phyloP scores from a whole-genome alignment of 345 rosid species.

The Camelina hispida region DNA sequence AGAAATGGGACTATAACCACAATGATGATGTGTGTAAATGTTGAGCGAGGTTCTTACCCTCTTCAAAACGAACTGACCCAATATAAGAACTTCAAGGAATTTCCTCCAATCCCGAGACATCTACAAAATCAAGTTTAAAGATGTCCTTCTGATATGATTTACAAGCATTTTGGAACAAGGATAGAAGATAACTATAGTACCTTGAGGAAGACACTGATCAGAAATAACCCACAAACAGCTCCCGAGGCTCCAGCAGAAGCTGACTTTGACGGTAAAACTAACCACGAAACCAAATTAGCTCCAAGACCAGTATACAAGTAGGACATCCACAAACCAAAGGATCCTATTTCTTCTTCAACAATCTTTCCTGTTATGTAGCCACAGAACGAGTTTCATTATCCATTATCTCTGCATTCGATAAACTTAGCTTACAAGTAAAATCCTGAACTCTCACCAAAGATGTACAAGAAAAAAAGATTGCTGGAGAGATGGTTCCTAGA shows the following conservation, averaged over 20 bases:
- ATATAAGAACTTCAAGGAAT: conserved; percentile 87
- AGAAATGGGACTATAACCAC: not conserved
- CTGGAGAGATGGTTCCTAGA: conserved; percentile 92
- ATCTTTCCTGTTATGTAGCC: conserved; percentile 64
- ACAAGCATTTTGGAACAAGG: conserved; percentile 6
- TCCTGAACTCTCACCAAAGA: conserved; percentile 67
- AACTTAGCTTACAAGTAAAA: not conserved
- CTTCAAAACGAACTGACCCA: conserved; percentile 85
- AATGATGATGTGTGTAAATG: not conserved
- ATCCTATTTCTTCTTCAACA: conserved; percentile 93
- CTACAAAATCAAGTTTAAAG: conserved; percentile 43
- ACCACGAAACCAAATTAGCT: conserved; percentile 88
- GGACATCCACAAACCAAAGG: conserved; percentile 75
- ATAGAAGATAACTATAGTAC: conserved; percentile 42
- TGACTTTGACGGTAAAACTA: conserved; percentile 78
- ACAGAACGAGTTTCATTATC: conserved; percentile 20
- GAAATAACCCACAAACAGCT: conserved; percentile 86
- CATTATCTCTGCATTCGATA: conserved; percentile 26
- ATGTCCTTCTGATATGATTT: conserved; percentile 21
- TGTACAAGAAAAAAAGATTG: conserved; percentile 90
- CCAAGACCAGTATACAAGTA: conserved; percentile 81
- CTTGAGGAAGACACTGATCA: conserved; percentile 86
- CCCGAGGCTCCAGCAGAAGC: conserved; percentile 92
- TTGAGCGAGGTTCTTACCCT: conserved; percentile 51
- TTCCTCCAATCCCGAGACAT: conserved; percentile 95